Evolutionary conservation across 768 basidiomycete genomes (phyloP).

Genomic region (Gautieria morchelliformis): DNA sequence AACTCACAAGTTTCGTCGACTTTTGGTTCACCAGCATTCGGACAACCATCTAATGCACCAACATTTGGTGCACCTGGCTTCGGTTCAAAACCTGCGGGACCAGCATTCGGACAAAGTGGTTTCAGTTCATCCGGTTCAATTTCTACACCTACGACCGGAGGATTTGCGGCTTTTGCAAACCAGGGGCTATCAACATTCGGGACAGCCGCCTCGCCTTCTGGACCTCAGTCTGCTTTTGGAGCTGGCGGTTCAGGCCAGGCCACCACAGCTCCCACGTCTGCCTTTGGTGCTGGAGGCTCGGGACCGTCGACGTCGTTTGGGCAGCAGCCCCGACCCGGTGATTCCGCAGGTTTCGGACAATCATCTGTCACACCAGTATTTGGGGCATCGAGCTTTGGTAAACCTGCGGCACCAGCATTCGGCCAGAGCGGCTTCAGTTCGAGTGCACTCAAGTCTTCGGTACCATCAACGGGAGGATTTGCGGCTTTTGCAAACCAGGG

Average conservation of each 20-base stretch:
- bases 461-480: constrained; percentile 16
- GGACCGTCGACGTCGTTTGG: neutral
- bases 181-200: neutral
- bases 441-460: constrained; percentile 10
- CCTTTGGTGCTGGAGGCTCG: neutral
- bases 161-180: constrained; percentile 20
- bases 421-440: constrained; percentile 14
- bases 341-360: neutral
- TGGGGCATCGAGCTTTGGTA: neutral
- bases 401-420: neutral
- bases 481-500: constrained; percentile 17
- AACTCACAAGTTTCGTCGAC: constrained; percentile 8
- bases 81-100: constrained; percentile 4
- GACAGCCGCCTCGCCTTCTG: neutral
- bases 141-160: constrained; percentile 13
- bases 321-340: neutral
- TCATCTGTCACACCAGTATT: neutral
- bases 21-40: constrained; percentile 24
- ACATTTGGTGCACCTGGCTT: constrained; percentile 11
- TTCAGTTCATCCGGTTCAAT: constrained; percentile 6
- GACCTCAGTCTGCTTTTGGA: neutral
- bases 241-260: neutral
- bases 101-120: constrained; percentile 10
- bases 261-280: neutral
- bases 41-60: constrained; percentile 11